These are phyloP conservation scores for Diaporthe sp. DNA, from an alignment of 2,329 filamentous ascomycete genomes.

Conservation along the genomic window DNA sequence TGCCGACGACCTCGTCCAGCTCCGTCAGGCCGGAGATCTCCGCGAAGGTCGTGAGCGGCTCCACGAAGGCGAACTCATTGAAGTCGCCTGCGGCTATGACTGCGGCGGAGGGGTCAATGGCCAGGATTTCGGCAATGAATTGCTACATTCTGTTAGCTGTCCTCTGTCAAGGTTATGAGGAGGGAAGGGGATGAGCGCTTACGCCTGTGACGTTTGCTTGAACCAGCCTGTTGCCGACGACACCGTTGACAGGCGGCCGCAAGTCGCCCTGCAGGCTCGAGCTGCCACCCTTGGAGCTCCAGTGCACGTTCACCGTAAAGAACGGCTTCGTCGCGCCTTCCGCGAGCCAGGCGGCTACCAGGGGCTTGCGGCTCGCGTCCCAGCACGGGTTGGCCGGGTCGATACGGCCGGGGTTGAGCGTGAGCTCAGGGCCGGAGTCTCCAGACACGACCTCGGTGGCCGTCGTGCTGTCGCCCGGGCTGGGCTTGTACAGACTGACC, in stretches of 20 bases:
- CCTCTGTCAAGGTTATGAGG: no score
- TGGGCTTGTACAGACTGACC: constrained; percentile 71
- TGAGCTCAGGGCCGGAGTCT: constrained; percentile 64
- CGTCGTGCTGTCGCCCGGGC: constrained; percentile 66
- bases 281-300: constrained; percentile 75
- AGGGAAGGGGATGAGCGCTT: constrained; percentile 46
- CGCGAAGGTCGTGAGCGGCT: constrained; percentile 69
- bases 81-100: constrained; percentile 77
- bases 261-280: constrained; percentile 75
- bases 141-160: constrained; percentile 49
- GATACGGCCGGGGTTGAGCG: constrained; percentile 78
- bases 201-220: constrained; percentile 73
- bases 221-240: constrained; percentile 66
- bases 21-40: constrained; percentile 69
- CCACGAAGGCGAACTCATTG: constrained; percentile 78
- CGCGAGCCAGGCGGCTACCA: constrained; percentile 75
- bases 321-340: constrained; percentile 65
- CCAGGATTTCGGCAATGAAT: constrained; percentile 71
- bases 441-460: constrained; percentile 68
- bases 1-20: constrained; percentile 70
- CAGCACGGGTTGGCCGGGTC: constrained; percentile 73
- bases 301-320: constrained; percentile 81
- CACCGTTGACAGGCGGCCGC: constrained; percentile 76
- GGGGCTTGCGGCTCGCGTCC: constrained; percentile 73
- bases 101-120: constrained; percentile 66